Evolutionary conservation across 192 early-diverging fungal genomes (phyloP), one percentile per base, ranked within the genome.

Genomic region (Rhizophlyctis rosea): DNA sequence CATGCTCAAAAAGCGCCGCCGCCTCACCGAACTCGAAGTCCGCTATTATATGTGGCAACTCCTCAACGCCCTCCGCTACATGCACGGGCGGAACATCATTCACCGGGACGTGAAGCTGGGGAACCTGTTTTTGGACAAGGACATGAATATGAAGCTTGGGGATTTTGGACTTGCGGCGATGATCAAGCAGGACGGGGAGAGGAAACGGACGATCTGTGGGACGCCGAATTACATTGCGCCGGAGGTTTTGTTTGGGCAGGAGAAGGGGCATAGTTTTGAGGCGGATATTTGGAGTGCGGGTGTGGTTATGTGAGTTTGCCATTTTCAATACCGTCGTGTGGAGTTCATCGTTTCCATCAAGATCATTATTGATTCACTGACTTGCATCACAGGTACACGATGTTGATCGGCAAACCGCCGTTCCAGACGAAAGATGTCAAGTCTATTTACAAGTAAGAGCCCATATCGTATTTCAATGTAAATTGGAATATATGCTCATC

Each of bases 151-250:
- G 56, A 95, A 96, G 65, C 86, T 99, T 49, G 92, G 91, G 1
- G 96, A 99, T 73, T 99, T 99, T 81, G 96, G 96, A 0, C 67
- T 99, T 31, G 93, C 96, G 4, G 91, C 94, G 1, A 77, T 86
- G 27, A 66, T 98, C 21, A 78, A 86, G 50, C 73, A 84, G 50
- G 83, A 87, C 23, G 83, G 81, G 21, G 96, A 98, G 54, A 81
- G 96, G 48, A 98, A 95, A 81, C 88, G 81, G 89, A 94, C 94
- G 1, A 92, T 98, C 62, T 88, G 95, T 58, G 96, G 96, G 13
- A 99, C 96, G 5, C 96, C 95, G 2, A 96, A 96, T 60, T 99
- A 97, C 67, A 88, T 99, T 65, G 96, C 96, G 1, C 96, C 96
- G 0, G 96, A 99, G 69, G 87, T 99, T 25, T 75, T 98, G 27